Conservation (phyloP, 1,139 yeast genomes). For the Hyphopichia buzzinii region DNA sequence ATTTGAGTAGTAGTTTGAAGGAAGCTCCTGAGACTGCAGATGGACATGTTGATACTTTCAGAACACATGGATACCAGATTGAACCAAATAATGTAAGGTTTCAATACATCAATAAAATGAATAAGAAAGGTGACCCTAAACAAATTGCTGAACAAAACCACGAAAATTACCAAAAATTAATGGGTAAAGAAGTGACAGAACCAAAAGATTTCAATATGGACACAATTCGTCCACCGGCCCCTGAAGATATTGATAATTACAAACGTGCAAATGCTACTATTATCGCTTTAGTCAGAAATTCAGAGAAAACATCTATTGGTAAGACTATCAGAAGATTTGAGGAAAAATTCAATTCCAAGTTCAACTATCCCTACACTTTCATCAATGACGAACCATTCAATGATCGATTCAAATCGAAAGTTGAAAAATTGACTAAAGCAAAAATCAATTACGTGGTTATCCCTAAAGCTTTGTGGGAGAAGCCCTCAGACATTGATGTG, state of each 20-base stretch:
- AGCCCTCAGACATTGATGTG: slow-evolving; percentile 56
- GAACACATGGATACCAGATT: slow-evolving; percentile 13
- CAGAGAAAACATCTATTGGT: slow-evolving; percentile 51
- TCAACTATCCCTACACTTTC: slow-evolving; percentile 77
- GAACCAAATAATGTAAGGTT: slow-evolving; percentile 32
- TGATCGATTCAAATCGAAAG: slow-evolving; percentile 48
- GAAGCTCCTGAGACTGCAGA: neutral
- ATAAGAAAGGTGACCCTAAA: slow-evolving; percentile 25
- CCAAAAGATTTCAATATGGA: slow-evolving; percentile 48
- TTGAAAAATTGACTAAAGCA: slow-evolving; percentile 45
- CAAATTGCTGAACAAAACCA: slow-evolving; percentile 33
- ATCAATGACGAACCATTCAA: slow-evolving; percentile 69
- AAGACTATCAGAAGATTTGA: slow-evolving; percentile 60
- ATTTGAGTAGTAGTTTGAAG: slow-evolving; percentile 5
- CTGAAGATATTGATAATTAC: slow-evolving; percentile 24
- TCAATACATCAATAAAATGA: slow-evolving; percentile 28
- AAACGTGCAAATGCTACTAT: slow-evolving; percentile 70
- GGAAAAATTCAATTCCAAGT: slow-evolving; percentile 61
- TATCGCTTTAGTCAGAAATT: slow-evolving; percentile 65
- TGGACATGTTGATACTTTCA: slow-evolving; percentile 5
- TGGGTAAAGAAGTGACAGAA: slow-evolving; percentile 36
- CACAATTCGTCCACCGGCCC: slow-evolving; percentile 35
- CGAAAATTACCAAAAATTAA: slow-evolving; percentile 28
- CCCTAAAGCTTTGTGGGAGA: slow-evolving; percentile 58
- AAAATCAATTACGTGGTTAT: slow-evolving; percentile 59